These are phyloP conservation scores for Pseudocercospora macadamiae DNA, from an alignment of 2,329 filamentous ascomycete species.

Conservation along the genomic window DNA sequence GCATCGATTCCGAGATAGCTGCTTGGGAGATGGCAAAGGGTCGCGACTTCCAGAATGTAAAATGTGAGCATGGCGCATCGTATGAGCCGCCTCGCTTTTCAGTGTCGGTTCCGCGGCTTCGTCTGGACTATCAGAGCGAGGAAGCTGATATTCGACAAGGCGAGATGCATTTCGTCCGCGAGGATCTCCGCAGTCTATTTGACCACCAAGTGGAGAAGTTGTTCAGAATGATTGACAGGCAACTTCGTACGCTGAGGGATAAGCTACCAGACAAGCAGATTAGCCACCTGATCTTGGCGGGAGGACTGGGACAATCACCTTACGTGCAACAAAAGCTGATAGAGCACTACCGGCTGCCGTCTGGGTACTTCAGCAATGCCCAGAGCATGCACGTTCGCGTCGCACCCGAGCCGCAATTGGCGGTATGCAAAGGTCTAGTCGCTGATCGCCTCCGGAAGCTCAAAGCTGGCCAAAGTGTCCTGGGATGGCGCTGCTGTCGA, in stretches of 20 bases:
- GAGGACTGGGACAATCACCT: not conserved
- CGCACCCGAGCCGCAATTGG: constrained; percentile 2
- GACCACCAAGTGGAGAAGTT: constrained; percentile 30
- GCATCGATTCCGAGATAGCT: constrained; percentile 7
- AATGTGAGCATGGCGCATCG: constrained; percentile 45
- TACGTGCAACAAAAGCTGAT: constrained; percentile 7
- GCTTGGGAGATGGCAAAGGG: constrained; percentile 18
- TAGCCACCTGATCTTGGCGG: not conserved
- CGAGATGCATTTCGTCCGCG: constrained; percentile 32
- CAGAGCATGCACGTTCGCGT: not conserved
- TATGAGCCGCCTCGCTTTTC: constrained; percentile 46
- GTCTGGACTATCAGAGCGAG: constrained; percentile 45
- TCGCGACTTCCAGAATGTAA: constrained; percentile 16
- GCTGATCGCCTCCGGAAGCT: constrained; percentile 8
- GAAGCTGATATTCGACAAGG: constrained; percentile 46
- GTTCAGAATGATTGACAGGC: constrained; percentile 3
- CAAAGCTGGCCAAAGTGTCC: not conserved
- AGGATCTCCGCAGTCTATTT: constrained; percentile 51
- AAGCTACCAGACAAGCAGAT: constrained; percentile 3
- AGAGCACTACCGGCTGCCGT: constrained; percentile 1
- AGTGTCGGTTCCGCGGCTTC: constrained; percentile 50
- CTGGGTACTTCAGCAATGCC: not conserved
- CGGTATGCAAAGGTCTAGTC: constrained; percentile 7
- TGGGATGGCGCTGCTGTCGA: constrained; percentile 1
- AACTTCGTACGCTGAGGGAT: not conserved